Evolutionary conservation across 2,329 filamentous ascomycete species (phyloP), one percentile per base, ranked within the genome.

Genomic region (Botrytis porri): DNA sequence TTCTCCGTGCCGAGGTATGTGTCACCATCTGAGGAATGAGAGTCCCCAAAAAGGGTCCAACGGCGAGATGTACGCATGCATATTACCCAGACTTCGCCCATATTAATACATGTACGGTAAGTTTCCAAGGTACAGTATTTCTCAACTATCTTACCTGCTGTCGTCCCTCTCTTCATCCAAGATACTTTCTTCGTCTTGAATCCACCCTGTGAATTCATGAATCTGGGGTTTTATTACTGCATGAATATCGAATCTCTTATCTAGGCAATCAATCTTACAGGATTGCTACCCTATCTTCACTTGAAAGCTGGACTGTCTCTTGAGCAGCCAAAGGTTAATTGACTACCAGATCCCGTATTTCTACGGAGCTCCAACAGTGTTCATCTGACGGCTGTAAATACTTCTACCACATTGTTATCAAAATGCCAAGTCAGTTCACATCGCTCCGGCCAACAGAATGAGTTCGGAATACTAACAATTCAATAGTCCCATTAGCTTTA

Each of bases 401-500:
- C 39, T 67, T 4, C 20, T 14, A 29, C 10, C 14, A 8, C 25
- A 22, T 67, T 29, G 9, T 6, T 10, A 57, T 69, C n/a, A 62
- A 48, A 64, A 79, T 79, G 78, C 76, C 78, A 76, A 76, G 78
- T 78, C 12, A 73, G 73, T n/a, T 29, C 22, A 35, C 57, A 41
- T 70, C 32, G 32, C 29, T 59, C 22, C 63, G 25, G 43, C 1
- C 39, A 20, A 4, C 43, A 29, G 12, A 18, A 29, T 7, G 35
- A 43, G 29, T 39, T n/a, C n/a, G 9, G 32, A 41, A 54, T 29
- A 66, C 25, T 48, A 41, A 48, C 29, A 41, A 18, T 51, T 39
- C n/a, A 20, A 60, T 72, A 88, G 86, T 88, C 60, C 87, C 88
- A 62, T 81, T 89, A 35, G 81, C 84, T 35, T 75, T 89, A 66